A percentile compares a stretch with the other conserved stretches of the same genome.
Evolutionary conservation across 2,329 filamentous ascomycete species (phyloP).

Genomic region (Zymoseptoria pseudotritici): DNA sequence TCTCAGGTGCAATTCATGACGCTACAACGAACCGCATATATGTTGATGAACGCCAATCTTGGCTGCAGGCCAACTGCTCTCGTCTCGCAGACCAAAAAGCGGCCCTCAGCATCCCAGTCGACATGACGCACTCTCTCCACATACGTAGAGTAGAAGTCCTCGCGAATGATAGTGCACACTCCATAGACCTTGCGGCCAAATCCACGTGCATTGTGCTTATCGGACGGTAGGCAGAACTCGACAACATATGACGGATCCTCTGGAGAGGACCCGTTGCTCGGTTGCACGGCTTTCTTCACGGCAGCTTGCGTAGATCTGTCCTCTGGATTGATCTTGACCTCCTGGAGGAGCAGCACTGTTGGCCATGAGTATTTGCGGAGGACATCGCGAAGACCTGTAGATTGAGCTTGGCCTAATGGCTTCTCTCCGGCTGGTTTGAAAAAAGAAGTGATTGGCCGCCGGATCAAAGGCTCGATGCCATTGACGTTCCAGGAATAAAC

Average conservation of each 20-base stretch:
- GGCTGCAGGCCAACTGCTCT: constrained; percentile 10
- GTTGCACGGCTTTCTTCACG: constrained; percentile 32
- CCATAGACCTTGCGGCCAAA: constrained; percentile 47
- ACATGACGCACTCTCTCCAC: constrained; percentile 34
- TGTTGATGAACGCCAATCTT: constrained; percentile 43
- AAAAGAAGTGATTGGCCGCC: constrained; percentile 35
- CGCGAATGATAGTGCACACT: constrained; percentile 43
- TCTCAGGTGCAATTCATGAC: too few relatives aligned
- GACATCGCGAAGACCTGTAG: constrained; percentile 31
- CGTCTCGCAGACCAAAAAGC: constrained; percentile 42
- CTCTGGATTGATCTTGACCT: constrained; percentile 41
- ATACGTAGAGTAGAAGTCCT: constrained; percentile 32
- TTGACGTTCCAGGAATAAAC: constrained; percentile 46
- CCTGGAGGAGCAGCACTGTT: constrained; percentile 41
- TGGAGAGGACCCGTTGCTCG: constrained; percentile 12
- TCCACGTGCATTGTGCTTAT: constrained; percentile 44
- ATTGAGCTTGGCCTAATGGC: not conserved
- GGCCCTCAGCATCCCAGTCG: constrained; percentile 47
- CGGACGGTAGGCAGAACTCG: constrained; percentile 42
- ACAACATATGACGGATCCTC: constrained; percentile 36
- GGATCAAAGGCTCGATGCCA: constrained; percentile 39
- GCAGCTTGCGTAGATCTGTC: constrained; percentile 35
- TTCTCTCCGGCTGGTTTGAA: constrained; percentile 21
- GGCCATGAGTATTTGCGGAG: constrained; percentile 41
- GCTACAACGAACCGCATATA: constrained; percentile 32